Percentiles rank a stretch among this genome's conserved stretches.
Conservation (phyloP, 108 stramenopile species). For the Conticribra guillardii region DNA sequence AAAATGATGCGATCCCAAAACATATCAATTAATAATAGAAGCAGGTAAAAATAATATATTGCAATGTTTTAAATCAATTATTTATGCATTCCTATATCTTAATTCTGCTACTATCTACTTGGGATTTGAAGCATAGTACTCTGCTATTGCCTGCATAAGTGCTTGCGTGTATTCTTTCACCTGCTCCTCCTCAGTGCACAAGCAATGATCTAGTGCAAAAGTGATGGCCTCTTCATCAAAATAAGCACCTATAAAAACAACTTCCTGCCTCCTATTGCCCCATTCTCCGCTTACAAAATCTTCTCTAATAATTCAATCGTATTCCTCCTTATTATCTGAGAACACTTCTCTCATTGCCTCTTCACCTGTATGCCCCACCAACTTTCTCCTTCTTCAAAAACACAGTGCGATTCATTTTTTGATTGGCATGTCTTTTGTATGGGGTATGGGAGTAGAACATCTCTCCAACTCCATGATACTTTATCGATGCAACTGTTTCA, state of each 20-base stretch:
- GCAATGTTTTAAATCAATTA: no score
- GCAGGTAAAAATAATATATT: no score
- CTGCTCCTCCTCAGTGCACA: conserved; percentile 57
- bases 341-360: conserved; percentile 67
- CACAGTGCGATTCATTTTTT: conserved; percentile 90
- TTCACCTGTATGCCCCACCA: conserved; percentile 86
- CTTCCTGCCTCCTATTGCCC: conserved; percentile 75
- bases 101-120: neutral
- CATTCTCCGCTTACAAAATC: conserved; percentile 73
- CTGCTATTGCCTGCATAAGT: conserved; percentile 17
- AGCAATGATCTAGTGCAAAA: conserved; percentile 48
- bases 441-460: no score
- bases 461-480: no score
- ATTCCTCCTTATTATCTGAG: conserved; percentile 54
- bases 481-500: no score
- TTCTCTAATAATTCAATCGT: conserved; percentile 67
- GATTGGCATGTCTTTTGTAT: conserved; percentile 51
- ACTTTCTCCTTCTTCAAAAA: conserved; percentile 72
- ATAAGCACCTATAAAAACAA: conserved; percentile 71
- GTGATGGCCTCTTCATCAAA: conserved; percentile 45
- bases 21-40: no score
- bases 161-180: conserved; percentile 40
- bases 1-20: no score
- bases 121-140: conserved; percentile 8
- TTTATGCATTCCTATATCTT: no score